Percentiles rank a stretch among this genome's conserved stretches.
phyloP scores from a whole-genome alignment of 352 stramenopile genomes.

The Pilasporangium apinafurcum region DNA sequence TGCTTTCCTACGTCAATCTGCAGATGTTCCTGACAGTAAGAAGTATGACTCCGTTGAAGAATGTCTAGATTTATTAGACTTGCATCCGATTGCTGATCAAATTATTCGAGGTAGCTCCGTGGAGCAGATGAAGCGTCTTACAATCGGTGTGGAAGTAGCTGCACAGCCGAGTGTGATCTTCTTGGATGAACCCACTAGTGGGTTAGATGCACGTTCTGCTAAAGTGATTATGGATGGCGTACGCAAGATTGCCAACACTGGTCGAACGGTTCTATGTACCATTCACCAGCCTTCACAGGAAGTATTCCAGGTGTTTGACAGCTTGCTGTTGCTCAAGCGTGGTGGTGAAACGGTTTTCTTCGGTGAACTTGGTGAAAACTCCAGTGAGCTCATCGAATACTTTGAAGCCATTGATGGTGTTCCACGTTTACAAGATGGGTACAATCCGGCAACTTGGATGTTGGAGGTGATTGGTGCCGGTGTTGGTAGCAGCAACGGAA shows the following conservation, averaged over 20 bases:
- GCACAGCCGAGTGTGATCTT: slow-evolving; percentile 82
- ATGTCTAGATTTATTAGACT: slow-evolving; percentile 14
- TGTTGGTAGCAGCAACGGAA: slow-evolving; percentile 5
- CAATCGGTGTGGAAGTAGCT: slow-evolving; percentile 57
- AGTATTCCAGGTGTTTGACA: slow-evolving; percentile 84
- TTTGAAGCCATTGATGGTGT: slow-evolving; percentile 17
- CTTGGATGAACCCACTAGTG: slow-evolving; percentile 72
- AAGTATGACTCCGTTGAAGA: slow-evolving; percentile 21
- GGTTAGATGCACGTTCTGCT: slow-evolving; percentile 78
- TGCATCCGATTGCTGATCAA: slow-evolving; percentile 16
- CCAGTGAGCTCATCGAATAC: slow-evolving; percentile 16
- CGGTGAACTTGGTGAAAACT: slow-evolving; percentile 21
- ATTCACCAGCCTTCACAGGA: slow-evolving; percentile 88
- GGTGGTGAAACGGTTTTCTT: slow-evolving; percentile 27
- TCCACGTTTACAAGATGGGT: slow-evolving; percentile 22
- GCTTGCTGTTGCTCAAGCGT: slow-evolving; percentile 57
- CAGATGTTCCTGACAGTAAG: slow-evolving; percentile 5
- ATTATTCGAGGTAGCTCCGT: slow-evolving; percentile 30
- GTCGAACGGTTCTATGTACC: slow-evolving; percentile 80
- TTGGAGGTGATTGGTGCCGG: too few species aligned
- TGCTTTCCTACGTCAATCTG: slow-evolving; percentile 44
- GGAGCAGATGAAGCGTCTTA: slow-evolving; percentile 44
- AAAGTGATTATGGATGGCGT: slow-evolving; percentile 83
- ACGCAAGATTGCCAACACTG: slow-evolving; percentile 71
- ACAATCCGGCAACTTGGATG: slow-evolving; percentile 74